A percentile compares a stretch with the other conserved stretches of the same genome.
Conservation (phyloP, 73 alveolate genomes). For the Paramecium sonneborni region DNA sequence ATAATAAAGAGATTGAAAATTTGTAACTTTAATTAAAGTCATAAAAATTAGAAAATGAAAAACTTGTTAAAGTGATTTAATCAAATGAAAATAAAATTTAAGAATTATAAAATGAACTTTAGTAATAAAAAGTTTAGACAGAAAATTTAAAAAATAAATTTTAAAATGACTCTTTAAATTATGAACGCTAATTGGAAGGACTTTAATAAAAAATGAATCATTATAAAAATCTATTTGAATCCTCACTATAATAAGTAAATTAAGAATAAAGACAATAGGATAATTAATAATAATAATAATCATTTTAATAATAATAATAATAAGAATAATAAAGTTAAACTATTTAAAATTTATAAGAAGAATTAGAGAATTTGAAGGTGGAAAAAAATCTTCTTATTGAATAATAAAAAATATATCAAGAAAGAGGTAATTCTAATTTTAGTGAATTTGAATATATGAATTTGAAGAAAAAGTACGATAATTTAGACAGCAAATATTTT, state of each 20-base stretch:
- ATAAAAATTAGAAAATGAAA: neutral
- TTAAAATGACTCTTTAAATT: neutral
- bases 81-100: neutral
- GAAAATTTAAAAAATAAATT: neutral
- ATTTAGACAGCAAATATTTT: neutral
- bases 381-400: neutral
- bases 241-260: neutral
- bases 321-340: neutral
- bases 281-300: neutral
- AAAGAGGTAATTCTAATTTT: neutral
- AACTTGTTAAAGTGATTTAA: neutral
- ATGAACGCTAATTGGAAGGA: neutral
- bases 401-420: neutral
- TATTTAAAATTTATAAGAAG: neutral
- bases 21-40: neutral
- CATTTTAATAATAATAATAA: neutral
- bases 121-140: neutral
- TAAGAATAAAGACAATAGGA: neutral
- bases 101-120: neutral
- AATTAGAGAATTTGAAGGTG: neutral
- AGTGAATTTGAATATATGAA: neutral
- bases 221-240: neutral
- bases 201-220: neutral
- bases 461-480: neutral
- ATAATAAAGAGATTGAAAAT: neutral